Percentiles rank a stretch among this genome's conserved stretches.
These are phyloP conservation scores for Wickerhamomyces pijperi DNA, from an alignment of 805 yeast genomes.

Conservation along the genomic window DNA sequence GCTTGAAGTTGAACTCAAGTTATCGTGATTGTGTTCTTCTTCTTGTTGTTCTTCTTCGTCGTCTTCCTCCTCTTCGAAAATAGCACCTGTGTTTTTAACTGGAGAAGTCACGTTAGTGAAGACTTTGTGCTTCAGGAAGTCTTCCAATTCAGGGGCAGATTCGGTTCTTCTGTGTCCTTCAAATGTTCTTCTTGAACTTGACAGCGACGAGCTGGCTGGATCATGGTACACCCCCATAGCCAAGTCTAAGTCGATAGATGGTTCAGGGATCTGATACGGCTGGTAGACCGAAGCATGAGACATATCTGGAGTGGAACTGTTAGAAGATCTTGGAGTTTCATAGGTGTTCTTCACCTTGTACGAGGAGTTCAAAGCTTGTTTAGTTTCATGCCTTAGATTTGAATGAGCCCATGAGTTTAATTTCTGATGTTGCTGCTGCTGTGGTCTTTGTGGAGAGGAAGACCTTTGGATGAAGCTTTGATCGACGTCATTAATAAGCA, in stretches of 20 bases:
- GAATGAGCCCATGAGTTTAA: constrained; percentile 29
- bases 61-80: constrained; percentile 23
- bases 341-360: constrained; percentile 2
- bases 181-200: constrained; percentile 18
- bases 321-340: constrained; percentile 6
- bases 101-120: constrained; percentile 3
- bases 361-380: constrained; percentile 1
- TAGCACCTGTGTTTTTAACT: constrained; percentile 13
- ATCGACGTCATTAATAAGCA: neutral
- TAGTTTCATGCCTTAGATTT: constrained; percentile 13
- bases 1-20: constrained; percentile 11
- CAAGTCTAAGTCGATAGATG: constrained; percentile 44
- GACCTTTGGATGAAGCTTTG: constrained; percentile 3
- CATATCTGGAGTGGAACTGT: constrained; percentile 18
- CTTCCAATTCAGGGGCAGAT: constrained; percentile 42
- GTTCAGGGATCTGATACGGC: constrained; percentile 32
- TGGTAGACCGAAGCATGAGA: constrained; percentile 7
- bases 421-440: constrained; percentile 19
- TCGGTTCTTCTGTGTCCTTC: constrained; percentile 39
- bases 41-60: constrained; percentile 15
- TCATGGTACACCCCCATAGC: constrained; percentile 30
- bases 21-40: constrained; percentile 11
- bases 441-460: constrained; percentile 4
- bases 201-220: constrained; percentile 8
- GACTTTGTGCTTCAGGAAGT: constrained; percentile 16